phyloP scores from a whole-genome alignment of 1,284 basidiomycete species.

The Ustilago curta region DNA sequence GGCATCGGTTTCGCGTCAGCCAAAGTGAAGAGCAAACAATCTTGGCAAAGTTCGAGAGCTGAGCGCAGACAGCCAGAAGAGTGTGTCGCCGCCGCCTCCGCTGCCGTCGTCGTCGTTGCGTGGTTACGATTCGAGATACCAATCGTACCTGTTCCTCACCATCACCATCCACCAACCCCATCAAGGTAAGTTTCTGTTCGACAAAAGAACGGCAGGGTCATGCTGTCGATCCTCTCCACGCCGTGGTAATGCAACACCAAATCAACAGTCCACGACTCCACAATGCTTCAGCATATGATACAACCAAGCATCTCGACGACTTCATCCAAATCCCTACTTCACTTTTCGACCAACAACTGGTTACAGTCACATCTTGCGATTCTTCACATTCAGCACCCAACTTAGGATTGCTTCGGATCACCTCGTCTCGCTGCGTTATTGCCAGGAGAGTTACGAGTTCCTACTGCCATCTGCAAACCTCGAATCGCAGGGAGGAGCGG shows the following conservation, averaged over 20 bases:
- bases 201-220: slow-evolving; percentile 18
- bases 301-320: background rate
- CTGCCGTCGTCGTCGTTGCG: slow-evolving; percentile 1
- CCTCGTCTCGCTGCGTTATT: too few relatives aligned
- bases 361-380: background rate
- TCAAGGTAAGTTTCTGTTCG: slow-evolving; percentile 44
- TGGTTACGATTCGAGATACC: slow-evolving; percentile 26
- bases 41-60: background rate
- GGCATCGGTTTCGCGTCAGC: background rate
- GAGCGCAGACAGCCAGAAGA: background rate
- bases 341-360: background rate
- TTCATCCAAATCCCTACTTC: background rate
- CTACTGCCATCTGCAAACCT: background rate
- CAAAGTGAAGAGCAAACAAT: background rate
- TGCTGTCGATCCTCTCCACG: slow-evolving; percentile 13
- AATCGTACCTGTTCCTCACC: slow-evolving; percentile 27
- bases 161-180: slow-evolving; percentile 45
- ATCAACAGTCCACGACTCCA: background rate
- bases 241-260: background rate
- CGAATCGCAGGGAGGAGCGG: background rate
- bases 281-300: background rate
- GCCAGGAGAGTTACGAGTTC: background rate
- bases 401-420: background rate
- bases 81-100: background rate
- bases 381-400: background rate